Conservation (phyloP, 257 asterid species). For the Ophiorrhiza pumila region DNA sequence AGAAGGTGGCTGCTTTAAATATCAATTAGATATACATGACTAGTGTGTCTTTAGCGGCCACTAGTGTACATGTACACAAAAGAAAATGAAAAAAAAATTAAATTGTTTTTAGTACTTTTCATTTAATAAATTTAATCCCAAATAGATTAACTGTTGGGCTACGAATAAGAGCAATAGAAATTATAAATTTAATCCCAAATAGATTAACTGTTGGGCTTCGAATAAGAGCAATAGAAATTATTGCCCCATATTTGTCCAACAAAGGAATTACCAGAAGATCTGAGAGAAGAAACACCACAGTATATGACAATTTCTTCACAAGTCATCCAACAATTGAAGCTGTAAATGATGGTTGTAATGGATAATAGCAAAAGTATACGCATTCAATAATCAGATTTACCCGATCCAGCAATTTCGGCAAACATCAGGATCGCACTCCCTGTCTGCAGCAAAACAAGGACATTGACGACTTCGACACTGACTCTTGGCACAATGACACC, state of each 20-base stretch:
- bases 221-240: background rate
- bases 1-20: background rate
- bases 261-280: background rate
- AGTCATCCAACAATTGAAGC: background rate
- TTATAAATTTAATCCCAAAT: too few species aligned
- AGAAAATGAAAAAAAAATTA: background rate
- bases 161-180: background rate
- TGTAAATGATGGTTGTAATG: background rate
- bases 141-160: background rate
- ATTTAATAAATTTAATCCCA: too few species aligned
- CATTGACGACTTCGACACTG: slow-evolving; percentile 99
- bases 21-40: background rate
- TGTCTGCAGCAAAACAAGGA: slow-evolving; percentile 94
- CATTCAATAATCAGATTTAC: slow-evolving; percentile 30
- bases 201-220: background rate
- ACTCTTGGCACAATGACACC: slow-evolving; percentile 97
- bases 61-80: background rate
- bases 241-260: background rate
- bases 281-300: background rate
- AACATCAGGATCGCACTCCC: slow-evolving; percentile 98
- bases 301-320: background rate
- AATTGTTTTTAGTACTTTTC: background rate
- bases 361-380: background rate
- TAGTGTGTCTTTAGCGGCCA: background rate
- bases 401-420: slow-evolving; percentile 97